phyloP scores from a whole-genome alignment of 1,139 yeast genomes.

The Ashbya aceris region DNA sequence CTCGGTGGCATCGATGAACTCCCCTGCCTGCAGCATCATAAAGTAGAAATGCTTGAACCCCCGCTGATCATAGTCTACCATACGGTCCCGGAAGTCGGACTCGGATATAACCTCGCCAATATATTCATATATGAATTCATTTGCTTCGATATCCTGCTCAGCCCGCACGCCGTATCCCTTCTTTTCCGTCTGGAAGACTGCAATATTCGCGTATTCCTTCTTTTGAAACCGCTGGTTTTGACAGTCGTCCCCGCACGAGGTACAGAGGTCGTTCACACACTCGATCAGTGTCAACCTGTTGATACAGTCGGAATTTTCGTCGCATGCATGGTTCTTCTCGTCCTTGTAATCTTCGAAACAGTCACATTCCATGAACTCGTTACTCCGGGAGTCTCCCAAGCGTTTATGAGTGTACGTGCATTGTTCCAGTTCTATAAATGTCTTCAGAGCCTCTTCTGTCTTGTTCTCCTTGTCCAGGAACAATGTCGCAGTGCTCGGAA shows the following conservation, averaged over 20 bases:
- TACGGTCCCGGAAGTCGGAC: conserved; percentile 56
- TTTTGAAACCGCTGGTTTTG: conserved; percentile 82
- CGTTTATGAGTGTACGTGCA: conserved; percentile 53
- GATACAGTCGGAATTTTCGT: conserved; percentile 79
- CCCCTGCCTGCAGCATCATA: conserved; percentile 92
- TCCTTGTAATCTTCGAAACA: conserved; percentile 39
- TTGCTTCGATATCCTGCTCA: conserved; percentile 44
- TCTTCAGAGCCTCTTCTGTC: conserved; percentile 58
- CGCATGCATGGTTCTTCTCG: conserved; percentile 62
- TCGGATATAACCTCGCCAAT: conserved; percentile 91
- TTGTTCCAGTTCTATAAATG: conserved; percentile 47
- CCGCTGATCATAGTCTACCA: conserved; percentile 60
- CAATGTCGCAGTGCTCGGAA: conserved; percentile 17
- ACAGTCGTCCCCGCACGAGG: conserved; percentile 67
- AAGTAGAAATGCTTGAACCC: conserved; percentile 85
- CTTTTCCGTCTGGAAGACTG: conserved; percentile 68
- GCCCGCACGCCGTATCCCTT: conserved; percentile 92
- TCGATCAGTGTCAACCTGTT: conserved; percentile 88
- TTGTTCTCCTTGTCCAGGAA: conserved; percentile 46
- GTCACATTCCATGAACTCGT: conserved; percentile 80
- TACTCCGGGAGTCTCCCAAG: conserved; percentile 61
- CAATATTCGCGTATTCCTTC: conserved; percentile 58
- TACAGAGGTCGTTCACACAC: conserved; percentile 64
- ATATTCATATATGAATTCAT: conserved; percentile 77
- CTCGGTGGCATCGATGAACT: conserved; percentile 87